Percentiles rank a stretch among this genome's conserved stretches.
These are phyloP conservation scores for Linum tenue DNA, from an alignment of 345 rosid genomes.

Conservation along the genomic window DNA sequence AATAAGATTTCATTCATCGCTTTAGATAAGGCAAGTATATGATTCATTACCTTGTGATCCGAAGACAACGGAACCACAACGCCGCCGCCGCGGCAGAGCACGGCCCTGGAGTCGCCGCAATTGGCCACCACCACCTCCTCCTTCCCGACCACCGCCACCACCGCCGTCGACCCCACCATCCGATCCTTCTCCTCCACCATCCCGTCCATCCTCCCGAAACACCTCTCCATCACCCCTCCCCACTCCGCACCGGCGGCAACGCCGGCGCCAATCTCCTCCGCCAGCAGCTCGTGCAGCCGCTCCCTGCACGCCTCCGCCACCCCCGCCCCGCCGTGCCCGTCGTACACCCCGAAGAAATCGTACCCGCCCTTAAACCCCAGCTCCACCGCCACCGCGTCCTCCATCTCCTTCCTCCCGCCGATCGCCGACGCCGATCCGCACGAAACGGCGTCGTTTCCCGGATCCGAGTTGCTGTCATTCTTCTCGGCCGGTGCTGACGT, in stretches of 20 bases:
- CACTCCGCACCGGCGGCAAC: conserved; percentile 23
- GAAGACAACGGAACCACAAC: conserved; percentile 34
- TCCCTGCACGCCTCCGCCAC: conserved; percentile 58
- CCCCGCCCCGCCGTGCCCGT: conserved; percentile 59
- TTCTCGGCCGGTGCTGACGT: not conserved
- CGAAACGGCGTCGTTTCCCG: conserved; percentile 19
- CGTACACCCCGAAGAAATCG: conserved; percentile 55
- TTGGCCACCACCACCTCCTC: conserved; percentile 35
- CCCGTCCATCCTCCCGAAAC: conserved; percentile 44
- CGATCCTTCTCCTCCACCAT: conserved; percentile 17
- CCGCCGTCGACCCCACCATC: conserved; percentile 40
- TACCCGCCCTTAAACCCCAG: conserved; percentile 30
- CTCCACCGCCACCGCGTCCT: conserved; percentile 48
- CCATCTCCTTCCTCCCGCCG: conserved; percentile 64
- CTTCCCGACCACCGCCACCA: conserved; percentile 36
- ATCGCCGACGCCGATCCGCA: conserved; percentile 45
- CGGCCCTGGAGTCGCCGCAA: conserved; percentile 46
- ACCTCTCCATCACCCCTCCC: conserved; percentile 40
- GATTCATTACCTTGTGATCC: conserved; percentile 32
- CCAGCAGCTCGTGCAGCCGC: conserved; percentile 40
- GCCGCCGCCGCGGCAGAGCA: conserved; percentile 25
- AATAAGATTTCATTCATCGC: not conserved
- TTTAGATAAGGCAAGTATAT: not conserved
- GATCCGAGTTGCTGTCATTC: not conserved
- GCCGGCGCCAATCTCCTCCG: conserved; percentile 24